Percentiles rank a stretch among this genome's conserved stretches.
phyloP scores from a whole-genome alignment of 179 eudicot species.

The Beta macrorhiza region DNA sequence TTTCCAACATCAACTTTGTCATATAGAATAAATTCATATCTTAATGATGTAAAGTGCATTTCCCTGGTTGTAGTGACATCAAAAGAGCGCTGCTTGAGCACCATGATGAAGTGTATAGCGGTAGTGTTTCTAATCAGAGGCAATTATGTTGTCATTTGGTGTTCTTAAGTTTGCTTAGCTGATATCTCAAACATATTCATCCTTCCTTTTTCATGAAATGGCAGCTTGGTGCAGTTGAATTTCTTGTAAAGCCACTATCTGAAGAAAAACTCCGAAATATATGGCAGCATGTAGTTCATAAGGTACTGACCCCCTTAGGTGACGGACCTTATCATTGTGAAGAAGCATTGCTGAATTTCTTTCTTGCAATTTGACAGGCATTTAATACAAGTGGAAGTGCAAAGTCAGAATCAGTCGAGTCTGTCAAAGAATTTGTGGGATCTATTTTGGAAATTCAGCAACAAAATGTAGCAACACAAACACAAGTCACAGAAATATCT shows the following conservation, averaged over 20 bases:
- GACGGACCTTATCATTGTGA: not conserved
- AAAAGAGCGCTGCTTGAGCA: constrained; percentile 54
- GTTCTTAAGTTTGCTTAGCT: not conserved
- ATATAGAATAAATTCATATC: not conserved
- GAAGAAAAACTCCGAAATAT: constrained; percentile 76
- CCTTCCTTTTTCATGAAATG: constrained; percentile 5
- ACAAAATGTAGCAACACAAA: constrained; percentile 27
- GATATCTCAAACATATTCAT: not conserved
- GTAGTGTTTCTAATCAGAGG: constrained; percentile 33
- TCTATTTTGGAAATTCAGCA: constrained; percentile 41
- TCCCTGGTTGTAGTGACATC: constrained; percentile 56
- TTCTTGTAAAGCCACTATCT: constrained; percentile 66
- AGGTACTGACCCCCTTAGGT: constrained; percentile 36
- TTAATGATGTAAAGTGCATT: constrained; percentile 8
- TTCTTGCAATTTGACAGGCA: constrained; percentile 44
- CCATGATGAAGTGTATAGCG: constrained; percentile 89
- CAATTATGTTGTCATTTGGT: not conserved
- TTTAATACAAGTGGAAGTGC: constrained; percentile 52
- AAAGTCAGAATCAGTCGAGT: constrained; percentile 45
- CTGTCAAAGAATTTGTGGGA: constrained; percentile 52
- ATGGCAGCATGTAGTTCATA: constrained; percentile 90
- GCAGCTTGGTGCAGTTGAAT: constrained; percentile 90
- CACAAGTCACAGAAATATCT: constrained; percentile 21
- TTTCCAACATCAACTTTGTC: not conserved
- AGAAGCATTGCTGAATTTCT: not conserved